Evolutionary conservation across 495 filamentous ascomycete genomes (phyloP), one percentile per base, ranked within the genome.

Genomic region (Neurospora cerealis): DNA sequence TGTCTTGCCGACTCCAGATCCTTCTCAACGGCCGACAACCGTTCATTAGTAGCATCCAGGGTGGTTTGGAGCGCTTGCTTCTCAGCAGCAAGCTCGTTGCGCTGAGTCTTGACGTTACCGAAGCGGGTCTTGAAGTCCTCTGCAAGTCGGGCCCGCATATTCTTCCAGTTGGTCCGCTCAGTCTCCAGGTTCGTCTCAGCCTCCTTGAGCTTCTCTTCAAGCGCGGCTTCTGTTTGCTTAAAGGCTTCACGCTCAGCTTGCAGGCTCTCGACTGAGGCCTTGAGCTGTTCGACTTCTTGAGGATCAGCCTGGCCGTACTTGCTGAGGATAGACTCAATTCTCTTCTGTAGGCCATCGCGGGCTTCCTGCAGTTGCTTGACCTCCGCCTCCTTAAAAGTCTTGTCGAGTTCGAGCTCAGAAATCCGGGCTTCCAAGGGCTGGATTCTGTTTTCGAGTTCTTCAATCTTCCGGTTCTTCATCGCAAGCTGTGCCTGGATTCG

Each of bases 241-340:
- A 92, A 84, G 38, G 90, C 82, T 78, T 95, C 91, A 2, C 91
- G 89, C 79, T 98, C 94, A 15, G 84, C 84, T 78, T 93, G 86
- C 19, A 97, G 83, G 6, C 80, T 83, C 32, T 87, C 82, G 38
- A 90, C 83, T 2, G 81, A 83, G 76, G 90, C 88, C 80, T 95
- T 97, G 72, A 98, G 84, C 73, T 89, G 89, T 77, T 98, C 94
- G 73, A 97, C 88, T 77, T 97, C 95, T 1, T 92, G 92, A 19
- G 95, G 96, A 79, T 99, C 96, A 36, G 96, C 90, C 70, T 96
- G 93, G 75, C 97, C 94, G 79, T 98, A 97, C 77, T 97, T 98
- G 75, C 93, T 92, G 28, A 99, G 88, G 70, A 98, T 97, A 73
- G 96, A 92, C 78, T 98, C 94, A 15, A 93, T 93, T 24, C 96